A percentile compares a stretch with the other conserved stretches of the same genome.
phyloP scores from a whole-genome alignment of 306 rosid species.

The Arachis hypogaea region DNA sequence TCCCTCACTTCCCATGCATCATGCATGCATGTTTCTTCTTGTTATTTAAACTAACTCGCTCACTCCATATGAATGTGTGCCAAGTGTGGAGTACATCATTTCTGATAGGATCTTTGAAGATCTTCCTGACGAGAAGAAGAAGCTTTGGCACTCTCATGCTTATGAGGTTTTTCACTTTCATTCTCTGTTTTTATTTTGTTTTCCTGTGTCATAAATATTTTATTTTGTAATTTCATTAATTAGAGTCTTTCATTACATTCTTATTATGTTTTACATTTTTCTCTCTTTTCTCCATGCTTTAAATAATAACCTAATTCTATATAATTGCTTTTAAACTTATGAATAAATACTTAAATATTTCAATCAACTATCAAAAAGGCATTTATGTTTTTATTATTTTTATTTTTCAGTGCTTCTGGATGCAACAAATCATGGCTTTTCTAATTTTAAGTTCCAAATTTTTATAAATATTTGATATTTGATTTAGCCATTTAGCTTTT shows the following conservation, averaged over 20 bases:
- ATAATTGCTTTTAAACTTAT: too few species aligned
- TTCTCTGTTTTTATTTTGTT: neutral
- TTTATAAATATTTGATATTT: too few species aligned
- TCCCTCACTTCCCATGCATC: neutral
- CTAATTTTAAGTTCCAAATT: too few species aligned
- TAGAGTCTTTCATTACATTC: too few species aligned
- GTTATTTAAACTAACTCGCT: neutral
- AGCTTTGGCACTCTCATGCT: slow-evolving; percentile 92
- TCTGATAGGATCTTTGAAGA: slow-evolving; percentile 55
- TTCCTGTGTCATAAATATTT: neutral
- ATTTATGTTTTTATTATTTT: too few species aligned
- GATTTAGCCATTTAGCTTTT: too few species aligned
- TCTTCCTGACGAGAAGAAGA: slow-evolving; percentile 75
- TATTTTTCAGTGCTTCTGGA: too few species aligned
- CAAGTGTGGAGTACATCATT: slow-evolving; percentile 70
- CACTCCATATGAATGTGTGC: neutral
- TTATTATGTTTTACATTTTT: neutral
- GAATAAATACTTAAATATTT: too few species aligned
- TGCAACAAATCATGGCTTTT: too few species aligned
- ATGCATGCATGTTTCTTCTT: neutral
- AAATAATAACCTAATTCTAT: too few species aligned
- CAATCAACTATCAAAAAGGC: too few species aligned
- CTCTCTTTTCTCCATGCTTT: neutral
- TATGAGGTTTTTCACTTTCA: slow-evolving; percentile 56
- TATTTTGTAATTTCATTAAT: neutral